These are phyloP conservation scores for Gaeumannomyces tritici DNA, from an alignment of 2,329 filamentous ascomycete species.

Conservation along the genomic window DNA sequence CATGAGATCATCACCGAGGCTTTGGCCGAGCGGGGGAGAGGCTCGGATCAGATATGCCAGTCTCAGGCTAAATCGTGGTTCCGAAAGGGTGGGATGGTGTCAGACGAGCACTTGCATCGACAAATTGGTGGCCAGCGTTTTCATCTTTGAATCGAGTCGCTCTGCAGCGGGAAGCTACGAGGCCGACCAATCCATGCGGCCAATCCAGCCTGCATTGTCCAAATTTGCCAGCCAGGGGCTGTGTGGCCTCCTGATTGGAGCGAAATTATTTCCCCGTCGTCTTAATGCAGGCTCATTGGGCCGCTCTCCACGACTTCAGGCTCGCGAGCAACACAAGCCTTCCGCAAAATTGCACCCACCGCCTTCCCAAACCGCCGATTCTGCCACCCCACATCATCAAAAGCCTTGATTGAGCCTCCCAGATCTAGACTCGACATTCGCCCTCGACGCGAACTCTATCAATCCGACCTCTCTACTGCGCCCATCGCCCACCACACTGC, in stretches of 20 bases:
- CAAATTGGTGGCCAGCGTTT: background rate
- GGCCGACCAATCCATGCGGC: background rate
- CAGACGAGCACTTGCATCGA: background rate
- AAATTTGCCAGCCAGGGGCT: background rate
- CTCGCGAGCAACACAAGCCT: no score
- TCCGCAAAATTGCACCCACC: background rate
- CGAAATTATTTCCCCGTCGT: background rate
- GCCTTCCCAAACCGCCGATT: background rate
- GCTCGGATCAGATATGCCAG: no score
- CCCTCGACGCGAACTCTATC: no score
- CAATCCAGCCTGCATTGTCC: background rate
- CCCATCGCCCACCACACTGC: no score
- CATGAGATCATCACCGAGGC: no score
- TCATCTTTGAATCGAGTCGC: background rate
- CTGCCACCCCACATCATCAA: background rate
- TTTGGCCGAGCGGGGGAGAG: no score
- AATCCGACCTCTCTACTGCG: no score
- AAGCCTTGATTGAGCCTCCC: background rate
- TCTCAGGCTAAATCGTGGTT: no score
- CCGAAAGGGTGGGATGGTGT: no score
- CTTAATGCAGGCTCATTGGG: background rate
- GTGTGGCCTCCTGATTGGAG: background rate
- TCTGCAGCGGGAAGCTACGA: background rate
- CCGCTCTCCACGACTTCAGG: background rate
- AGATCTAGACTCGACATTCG: no score